Evolutionary conservation across 495 filamentous ascomycete species (phyloP), one percentile per base, ranked within the genome.

Genomic region (Penicillium cosmopolitanum): DNA sequence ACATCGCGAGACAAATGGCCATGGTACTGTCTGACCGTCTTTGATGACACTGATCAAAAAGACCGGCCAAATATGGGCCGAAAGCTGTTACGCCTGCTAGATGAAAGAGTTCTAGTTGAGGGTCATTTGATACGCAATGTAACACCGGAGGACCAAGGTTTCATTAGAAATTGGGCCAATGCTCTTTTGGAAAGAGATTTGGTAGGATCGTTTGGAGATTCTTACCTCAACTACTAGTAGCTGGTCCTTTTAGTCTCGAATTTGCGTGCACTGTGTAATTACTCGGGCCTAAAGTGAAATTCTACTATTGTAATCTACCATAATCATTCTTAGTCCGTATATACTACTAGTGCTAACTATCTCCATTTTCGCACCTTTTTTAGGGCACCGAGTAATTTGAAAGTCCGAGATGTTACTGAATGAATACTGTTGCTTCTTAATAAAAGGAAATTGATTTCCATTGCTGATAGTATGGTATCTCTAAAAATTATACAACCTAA

Each of bases 401-500:
- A 6, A 31, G 28, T 0, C 28, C 8, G 6, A 31, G 28, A 31
- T 31, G 4, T 31, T 31, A 9, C 28, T 8, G 28, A 31, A 31
- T 31, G 28, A 31, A 9, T 31, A 31, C 28, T 31, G 6, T 31
- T 31, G 4, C 28, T 31, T 8, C 15, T 44, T 2, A 16, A 15
- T 1, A 15, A 7, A 43, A 43, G 5, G 13, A 3, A 43, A 18
- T 19, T 18, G 16, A 44, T 18, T 19, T 18, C 42, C 42, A 44
- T 44, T 44, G 42, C 19, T n/a, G 23, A 62, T 57, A 31, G 28
- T 31, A 60, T 63, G 66, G 60, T 66, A 63, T 66, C 56, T 63
- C 23, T 40, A 28, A 19, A 50, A 38, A 38, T 9, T 46, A 35
- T 55, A 38, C n/a, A 40, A 18, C 54, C 52, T 34, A 57, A 55